Evolutionary conservation across 2,329 filamentous ascomycete species (phyloP).

Genomic region (Penicillium sumatraense): DNA sequence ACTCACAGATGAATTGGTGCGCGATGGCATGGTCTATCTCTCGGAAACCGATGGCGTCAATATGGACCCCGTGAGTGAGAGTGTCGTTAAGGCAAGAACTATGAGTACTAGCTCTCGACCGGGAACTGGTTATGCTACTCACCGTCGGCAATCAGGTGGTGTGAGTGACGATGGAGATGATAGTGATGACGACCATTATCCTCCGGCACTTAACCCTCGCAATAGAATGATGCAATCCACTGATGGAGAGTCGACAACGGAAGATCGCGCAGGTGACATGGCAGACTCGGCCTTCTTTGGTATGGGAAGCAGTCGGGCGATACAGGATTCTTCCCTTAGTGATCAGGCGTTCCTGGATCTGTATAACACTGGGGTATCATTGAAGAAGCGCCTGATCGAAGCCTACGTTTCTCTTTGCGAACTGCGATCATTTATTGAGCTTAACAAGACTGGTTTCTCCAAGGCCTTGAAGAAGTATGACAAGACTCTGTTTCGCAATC

Average conservation of each 20-base stretch:
- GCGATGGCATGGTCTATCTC: conserved; percentile 73
- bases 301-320: conserved; percentile 25
- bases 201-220: conserved; percentile 9
- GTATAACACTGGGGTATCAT: conserved; percentile 74
- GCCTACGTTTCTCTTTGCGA: conserved; percentile 93
- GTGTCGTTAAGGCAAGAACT: conserved; percentile 47
- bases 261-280: conserved; percentile 39
- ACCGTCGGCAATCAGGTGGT: conserved; percentile 52
- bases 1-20: conserved; percentile 76
- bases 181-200: conserved; percentile 64
- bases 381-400: conserved; percentile 89
- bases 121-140: conserved; percentile 50
- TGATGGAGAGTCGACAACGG: conserved; percentile 32
- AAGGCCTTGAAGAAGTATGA: conserved; percentile 99
- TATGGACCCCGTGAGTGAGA: conserved; percentile 48
- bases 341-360: conserved; percentile 72
- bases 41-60: conserved; percentile 56
- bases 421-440: conserved; percentile 91
- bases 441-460: conserved; percentile 94
- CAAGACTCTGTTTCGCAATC: conserved; percentile 84
- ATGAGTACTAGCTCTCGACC: conserved; percentile 47
- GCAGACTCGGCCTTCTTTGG: conserved; percentile 40
- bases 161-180: conserved; percentile 53
- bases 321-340: conserved; percentile 74
- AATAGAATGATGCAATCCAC: conserved; percentile 27